Conservation (phyloP, 306 rosid species). For the Dryas octopetala region DNA sequence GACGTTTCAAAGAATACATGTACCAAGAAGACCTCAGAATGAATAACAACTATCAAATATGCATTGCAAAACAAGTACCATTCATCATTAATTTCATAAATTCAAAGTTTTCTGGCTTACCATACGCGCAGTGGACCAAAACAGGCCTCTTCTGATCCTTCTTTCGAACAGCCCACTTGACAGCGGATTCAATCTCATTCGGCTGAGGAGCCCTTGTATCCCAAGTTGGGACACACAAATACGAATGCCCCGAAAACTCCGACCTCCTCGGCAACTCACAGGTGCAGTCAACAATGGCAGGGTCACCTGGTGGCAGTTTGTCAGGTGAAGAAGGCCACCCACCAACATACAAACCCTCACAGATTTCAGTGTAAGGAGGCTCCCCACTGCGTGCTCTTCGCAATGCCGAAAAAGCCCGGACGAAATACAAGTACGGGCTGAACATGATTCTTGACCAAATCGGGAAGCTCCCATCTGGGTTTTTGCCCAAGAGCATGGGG, state of each 20-base stretch:
- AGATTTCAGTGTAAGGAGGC: slow-evolving; percentile 50
- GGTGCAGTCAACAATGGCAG: slow-evolving; percentile 85
- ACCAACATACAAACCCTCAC: slow-evolving; percentile 75
- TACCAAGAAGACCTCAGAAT: too few species aligned
- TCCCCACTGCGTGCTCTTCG: slow-evolving; percentile 63
- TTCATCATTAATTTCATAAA: neutral
- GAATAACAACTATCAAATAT: neutral
- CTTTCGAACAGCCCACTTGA: slow-evolving; percentile 74
- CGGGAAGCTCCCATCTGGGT: slow-evolving; percentile 70
- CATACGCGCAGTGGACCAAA: slow-evolving; percentile 89
- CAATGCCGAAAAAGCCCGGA: slow-evolving; percentile 57
- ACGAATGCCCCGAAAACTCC: slow-evolving; percentile 46
- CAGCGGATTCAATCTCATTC: slow-evolving; percentile 62
- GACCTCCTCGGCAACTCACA: slow-evolving; percentile 71
- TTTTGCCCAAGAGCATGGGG: slow-evolving; percentile 74
- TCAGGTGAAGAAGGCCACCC: slow-evolving; percentile 83
- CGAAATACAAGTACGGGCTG: slow-evolving; percentile 74
- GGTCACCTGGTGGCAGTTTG: slow-evolving; percentile 73
- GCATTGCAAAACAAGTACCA: neutral
- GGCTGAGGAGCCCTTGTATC: slow-evolving; percentile 79
- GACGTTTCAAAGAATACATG: too few species aligned
- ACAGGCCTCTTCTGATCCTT: slow-evolving; percentile 66
- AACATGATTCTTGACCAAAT: slow-evolving; percentile 55
- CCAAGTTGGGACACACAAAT: slow-evolving; percentile 84
- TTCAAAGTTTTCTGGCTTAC: slow-evolving; percentile 26